Evolutionary conservation across 2,329 filamentous ascomycete species (phyloP), one percentile per base, ranked within the genome.

Genomic region (Furcasterigmium furcatum): DNA sequence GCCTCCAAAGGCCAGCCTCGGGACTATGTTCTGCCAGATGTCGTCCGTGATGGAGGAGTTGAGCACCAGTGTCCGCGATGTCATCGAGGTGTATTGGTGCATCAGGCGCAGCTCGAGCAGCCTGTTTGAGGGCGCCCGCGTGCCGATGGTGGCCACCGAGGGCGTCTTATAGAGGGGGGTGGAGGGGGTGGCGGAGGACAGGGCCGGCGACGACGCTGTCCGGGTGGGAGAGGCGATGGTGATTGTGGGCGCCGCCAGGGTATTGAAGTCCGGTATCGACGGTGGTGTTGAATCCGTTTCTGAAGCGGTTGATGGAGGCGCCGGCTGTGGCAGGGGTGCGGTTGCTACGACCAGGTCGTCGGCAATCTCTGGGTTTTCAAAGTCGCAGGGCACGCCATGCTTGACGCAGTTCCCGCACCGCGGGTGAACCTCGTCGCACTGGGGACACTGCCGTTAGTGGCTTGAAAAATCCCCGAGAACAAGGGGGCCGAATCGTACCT

Each of bases 391-490:
- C 30, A 85, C 82, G 54, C 81, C 82, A 63, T 86, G 82, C 57
- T 85, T 86, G 46, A 74, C 65, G 65, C 82, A 86, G 63, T 85
- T 85, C 49, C 80, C 78, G 58, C 82, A 86, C 47, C 75, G 67
- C 9, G 82, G 82, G 56, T 85, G 82, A 10, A 80, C 66, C 62
- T 86, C 82, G 58, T 86, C 82, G 64, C 82, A 86, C 79, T 82
- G 55, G 18, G 42, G 14, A 27, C 20, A 30, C 39, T 7, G 14
- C 25, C 40, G 14, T 41, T 25, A 19, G 27, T 45, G 9, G 34
- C 20, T n/a, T n/a, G n/a, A n/a, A n/a, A n/a, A n/a, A n/a, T n/a
- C n/a, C n/a, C n/a, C n/a, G n/a, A n/a, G n/a, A n/a, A n/a, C n/a
- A n/a, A n/a, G n/a, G n/a, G n/a, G n/a, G n/a, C n/a, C n/a, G n/a